Percentiles rank a stretch among this genome's conserved stretches.
Conservation (phyloP, 129 eudicot genomes). For the carrot (Daucus carota) region DH1_v3.0 NC_030389.2:32657001-32657500, state of each 20-base stretch:
- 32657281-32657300: slow-evolving; percentile 84
- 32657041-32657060: background rate
- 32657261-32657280: slow-evolving; percentile 52
- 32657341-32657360: slow-evolving; percentile 48
- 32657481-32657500: slow-evolving; percentile 7
- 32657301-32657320: slow-evolving; percentile 88
- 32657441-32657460: slow-evolving; percentile 63
- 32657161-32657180: slow-evolving; percentile 51
- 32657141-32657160: slow-evolving; percentile 37
- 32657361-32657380: slow-evolving; percentile 44
- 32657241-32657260: slow-evolving; percentile 41
- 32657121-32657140: slow-evolving; percentile 72
- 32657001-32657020: background rate
- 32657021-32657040: background rate
- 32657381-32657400: slow-evolving; percentile 49
- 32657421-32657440: slow-evolving; percentile 53
- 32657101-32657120: slow-evolving; percentile 43
- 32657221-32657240: background rate
- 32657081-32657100: slow-evolving; percentile 48
- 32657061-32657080: background rate
- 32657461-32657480: slow-evolving; percentile 14
- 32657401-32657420: slow-evolving; percentile 73
- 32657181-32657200: slow-evolving; percentile 56
- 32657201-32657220: slow-evolving; percentile 39
- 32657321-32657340: slow-evolving; percentile 75